Evolutionary conservation across 441 rosid species (phyloP), one percentile per base, ranked within the genome.

Genomic region (Adansonia madagascariensis): DNA sequence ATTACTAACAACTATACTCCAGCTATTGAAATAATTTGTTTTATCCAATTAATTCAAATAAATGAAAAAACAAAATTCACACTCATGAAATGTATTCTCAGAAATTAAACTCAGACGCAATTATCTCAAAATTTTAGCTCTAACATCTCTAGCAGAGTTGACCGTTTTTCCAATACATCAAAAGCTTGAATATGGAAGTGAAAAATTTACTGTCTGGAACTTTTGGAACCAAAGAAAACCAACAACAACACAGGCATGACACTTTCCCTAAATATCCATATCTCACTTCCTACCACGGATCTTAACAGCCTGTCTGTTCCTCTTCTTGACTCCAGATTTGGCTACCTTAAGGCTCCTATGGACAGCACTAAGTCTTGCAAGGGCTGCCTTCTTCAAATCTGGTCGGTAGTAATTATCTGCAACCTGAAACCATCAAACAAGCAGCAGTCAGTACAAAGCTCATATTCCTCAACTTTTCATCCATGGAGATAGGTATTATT

Each of bases 341-440:
- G 93, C 69, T 57, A 89, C 86, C 86, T 87, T 86, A 12, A 89
- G 84, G 84, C 93, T 86, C 74, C 85, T 86, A 83, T 85, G 81
- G 70, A 86, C 89, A 2, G 63, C 88, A 44, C 89, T 82, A 71
- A 91, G 84, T 80, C 93, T 84, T 67, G 91, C 89, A 71, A 89
- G 91, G 41, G 94, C 91, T 20, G 86, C 89, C 62, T 85, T 86
- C 86, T 85, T 88, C 82, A 91, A 75, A 81, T 89, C 89, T 18
- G 91, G 91, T 84, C 89, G 79, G 86, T 87, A 88, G 85, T 86
- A 79, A 79, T 91, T 89, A 78, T 89, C 88, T 0, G 82, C 89
- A 68, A 91, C 91, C 89, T 88, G 83, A 77, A 70, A 82, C 47
- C 27, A 20, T 20, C 9, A 24, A 39, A 47, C 17, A 50, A 22